Evolutionary conservation across 768 basidiomycete species (phyloP).

Genomic region (Stropharia rugosoannulata): DNA sequence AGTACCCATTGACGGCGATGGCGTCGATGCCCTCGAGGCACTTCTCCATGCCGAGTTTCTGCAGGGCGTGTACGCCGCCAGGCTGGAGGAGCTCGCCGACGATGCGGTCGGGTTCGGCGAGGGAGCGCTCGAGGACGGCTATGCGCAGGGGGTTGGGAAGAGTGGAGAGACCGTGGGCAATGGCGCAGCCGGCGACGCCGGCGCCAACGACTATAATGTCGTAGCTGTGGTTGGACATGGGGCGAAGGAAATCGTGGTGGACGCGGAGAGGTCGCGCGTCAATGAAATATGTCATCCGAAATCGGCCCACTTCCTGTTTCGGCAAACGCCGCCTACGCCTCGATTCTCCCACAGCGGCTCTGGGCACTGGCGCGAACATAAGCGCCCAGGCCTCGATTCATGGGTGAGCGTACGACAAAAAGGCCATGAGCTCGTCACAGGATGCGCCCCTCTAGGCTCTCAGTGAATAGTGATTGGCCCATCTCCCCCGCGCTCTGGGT

Average conservation of each 20-base stretch:
- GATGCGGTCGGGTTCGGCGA: conserved; percentile 92
- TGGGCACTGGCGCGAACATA: not conserved
- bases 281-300: conserved; percentile 5
- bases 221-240: conserved; percentile 34
- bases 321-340: conserved; percentile 5
- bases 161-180: conserved; percentile 82
- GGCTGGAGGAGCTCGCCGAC: conserved; percentile 98
- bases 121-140: conserved; percentile 86
- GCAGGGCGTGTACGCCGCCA: conserved; percentile 77
- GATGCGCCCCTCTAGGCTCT: no score
- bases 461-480: no score
- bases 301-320: conserved; percentile 5
- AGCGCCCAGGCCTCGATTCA: not conserved
- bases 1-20: conserved; percentile 81
- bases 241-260: not conserved
- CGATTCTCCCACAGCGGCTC: not conserved
- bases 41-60: conserved; percentile 71
- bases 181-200: conserved; percentile 84
- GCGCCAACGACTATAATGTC: conserved; percentile 90
- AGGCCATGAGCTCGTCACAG: no score
- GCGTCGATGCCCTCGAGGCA: conserved; percentile 90
- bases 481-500: no score
- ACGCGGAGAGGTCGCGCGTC: not conserved
- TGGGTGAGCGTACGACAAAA: no score
- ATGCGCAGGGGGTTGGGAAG: conserved; percentile 66